Base-by-base conservation (phyloP, 1,284 basidiomycete genomes). In the Rugosomyces carneus region DNA sequence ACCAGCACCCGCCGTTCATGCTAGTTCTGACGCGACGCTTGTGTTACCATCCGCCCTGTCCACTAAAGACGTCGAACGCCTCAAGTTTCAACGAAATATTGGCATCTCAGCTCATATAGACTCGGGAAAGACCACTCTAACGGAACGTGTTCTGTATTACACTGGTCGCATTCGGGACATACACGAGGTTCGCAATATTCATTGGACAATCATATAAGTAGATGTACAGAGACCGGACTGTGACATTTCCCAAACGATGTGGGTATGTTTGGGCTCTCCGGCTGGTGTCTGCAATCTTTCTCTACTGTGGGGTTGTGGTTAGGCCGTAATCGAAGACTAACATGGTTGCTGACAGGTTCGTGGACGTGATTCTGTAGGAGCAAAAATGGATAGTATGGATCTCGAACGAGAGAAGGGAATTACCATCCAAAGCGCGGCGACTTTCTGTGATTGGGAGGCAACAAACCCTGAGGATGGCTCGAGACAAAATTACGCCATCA, bases 341-440 rank as follows among this genome's bases (percentile, higher is more conserved):
- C n/a, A 24, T 34, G 37, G 36, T 10, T 39, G 44, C 18, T 55
- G 42, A 20, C 32, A 89, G 86, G 86, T 90, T 53, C 78, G 96
- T 56, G 96, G 96, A 34, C 79, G 89, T 45, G 95, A 99, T 66
- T 84, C 86, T 42, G 93, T 99, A 19, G 96, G 95, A 41, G 96
- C 95, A 19, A 99, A 99, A 75, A 99, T 99, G 96, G 95, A 99
- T 69, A 91, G 87, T 60, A 99, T 99, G 95, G 96, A 99, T 58
- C 76, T 99, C 6, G 96, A 99, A 66, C 77, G 95, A 40, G 96
- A 99, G 69, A 99, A 99, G 71, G 96, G 95, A 40, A 99, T 99
- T 61, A 99, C 96, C 23, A 99, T 99, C 55, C 95, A 99, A 69
- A 93, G 89, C 59, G 95, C 96, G 3, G 96, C 96, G 1, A 99